Evolutionary conservation across 441 rosid genomes (phyloP), one percentile per base, ranked within the genome.

Genomic region (Viola pubescens): DNA sequence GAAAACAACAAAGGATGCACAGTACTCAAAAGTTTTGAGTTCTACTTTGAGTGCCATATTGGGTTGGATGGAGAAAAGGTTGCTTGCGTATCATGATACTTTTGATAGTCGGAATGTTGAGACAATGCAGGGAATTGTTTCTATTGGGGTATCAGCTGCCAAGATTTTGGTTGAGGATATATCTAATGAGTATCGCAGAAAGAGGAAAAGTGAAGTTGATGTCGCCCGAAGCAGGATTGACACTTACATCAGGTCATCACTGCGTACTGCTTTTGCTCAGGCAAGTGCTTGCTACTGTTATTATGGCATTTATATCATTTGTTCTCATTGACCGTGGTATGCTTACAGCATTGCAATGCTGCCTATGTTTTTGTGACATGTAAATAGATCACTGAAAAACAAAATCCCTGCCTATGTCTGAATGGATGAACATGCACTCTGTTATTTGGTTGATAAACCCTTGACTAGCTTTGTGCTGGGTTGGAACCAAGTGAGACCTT

Each of bases 251-350:
- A 86, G 98, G 73, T 94, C 98, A 43, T 94, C 98, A 5, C 70
- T 94, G 56, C 92, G 95, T 61, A 90, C 98, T 16, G 90, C 89
- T 61, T 94, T 94, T 81, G 98, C 98, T 64, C 98, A 94, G 96
- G 98, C 79, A 89, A 86, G 90, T 82, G 39, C 58, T 66, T 70
- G 19, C 39, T 26, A 26, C 49, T 63, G 54, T 52, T 56, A 43
- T 51, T 56, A 50, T 56, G 7, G 6, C 26, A 38, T 54, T 38
- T 46, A 56, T 58, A 48, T 41, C 10, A 14, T 10, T 62, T 10
- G 47, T 50, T 52, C 3, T 63, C 13, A 0, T 4, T 46, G 37
- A 39, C 53, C 56, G 60, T 64, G 51, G 37, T 54, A 48, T 40
- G 46, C 38, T 11, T 74, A 56, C 52, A 67, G 43, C 59, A 50